Evolutionary conservation across 73 alveolate species (phyloP).

Genomic region (Paramecium sexaurelia): DNA sequence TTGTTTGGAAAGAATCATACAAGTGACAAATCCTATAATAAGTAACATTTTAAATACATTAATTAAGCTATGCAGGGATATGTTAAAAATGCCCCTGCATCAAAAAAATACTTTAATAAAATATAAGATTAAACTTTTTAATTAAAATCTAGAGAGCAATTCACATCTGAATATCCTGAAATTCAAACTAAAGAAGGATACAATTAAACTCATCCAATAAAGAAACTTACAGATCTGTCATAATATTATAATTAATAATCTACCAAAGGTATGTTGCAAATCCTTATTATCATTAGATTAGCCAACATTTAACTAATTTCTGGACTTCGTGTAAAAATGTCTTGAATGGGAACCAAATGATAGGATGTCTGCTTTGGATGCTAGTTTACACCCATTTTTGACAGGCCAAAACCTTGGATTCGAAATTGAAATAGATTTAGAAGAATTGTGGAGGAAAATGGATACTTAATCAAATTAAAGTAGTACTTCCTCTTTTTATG

Average conservation of each 20-base stretch:
- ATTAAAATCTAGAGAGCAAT: constrained; percentile 53
- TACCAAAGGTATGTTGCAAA: not conserved
- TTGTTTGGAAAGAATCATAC: constrained; percentile 54
- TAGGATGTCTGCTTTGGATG: constrained; percentile 61
- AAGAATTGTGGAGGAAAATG: not conserved
- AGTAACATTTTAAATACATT: not conserved
- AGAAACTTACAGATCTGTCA: constrained; percentile 26
- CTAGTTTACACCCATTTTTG: constrained; percentile 56
- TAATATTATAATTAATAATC: constrained; percentile 43
- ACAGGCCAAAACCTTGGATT: constrained; percentile 15
- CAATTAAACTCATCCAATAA: constrained; percentile 33
- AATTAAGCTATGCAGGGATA: not conserved
- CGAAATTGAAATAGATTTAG: not conserved
- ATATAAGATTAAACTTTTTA: not conserved
- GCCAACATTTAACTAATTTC: constrained; percentile 49
- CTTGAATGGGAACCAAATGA: constrained; percentile 60
- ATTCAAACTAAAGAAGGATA: constrained; percentile 8
- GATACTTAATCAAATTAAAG: constrained; percentile 53
- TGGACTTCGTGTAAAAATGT: constrained; percentile 53
- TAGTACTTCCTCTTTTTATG: constrained; percentile 62
- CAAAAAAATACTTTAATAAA: not conserved
- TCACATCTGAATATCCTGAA: not conserved
- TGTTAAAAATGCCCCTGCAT: not conserved
- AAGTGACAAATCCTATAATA: not conserved
- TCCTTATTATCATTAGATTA: not conserved